phyloP scores from a whole-genome alignment of 2,329 filamentous ascomycete genomes.

The Neofusicoccum umdonicola region DNA sequence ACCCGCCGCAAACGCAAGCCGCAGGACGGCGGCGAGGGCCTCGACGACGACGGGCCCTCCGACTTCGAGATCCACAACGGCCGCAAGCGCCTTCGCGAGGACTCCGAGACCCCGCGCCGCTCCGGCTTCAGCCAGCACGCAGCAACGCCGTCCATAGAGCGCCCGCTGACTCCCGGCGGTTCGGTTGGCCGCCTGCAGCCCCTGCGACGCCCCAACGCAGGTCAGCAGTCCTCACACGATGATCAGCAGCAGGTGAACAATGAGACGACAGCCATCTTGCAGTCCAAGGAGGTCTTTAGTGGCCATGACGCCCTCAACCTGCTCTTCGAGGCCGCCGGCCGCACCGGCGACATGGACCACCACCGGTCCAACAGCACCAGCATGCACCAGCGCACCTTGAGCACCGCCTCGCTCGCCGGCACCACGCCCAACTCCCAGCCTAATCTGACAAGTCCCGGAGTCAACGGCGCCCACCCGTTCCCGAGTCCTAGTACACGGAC shows the following conservation, averaged over 20 bases:
- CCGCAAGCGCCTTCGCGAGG: slow-evolving; percentile 61
- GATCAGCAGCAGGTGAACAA: slow-evolving; percentile 60
- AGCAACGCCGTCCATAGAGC: slow-evolving; percentile 25
- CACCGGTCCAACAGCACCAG: slow-evolving; percentile 48
- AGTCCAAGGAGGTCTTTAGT: slow-evolving; percentile 73
- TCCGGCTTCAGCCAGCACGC: background rate
- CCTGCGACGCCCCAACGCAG: slow-evolving; percentile 57
- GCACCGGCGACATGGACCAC: slow-evolving; percentile 48
- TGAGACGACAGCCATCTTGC: slow-evolving; percentile 57
- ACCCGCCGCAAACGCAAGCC: slow-evolving; percentile 89
- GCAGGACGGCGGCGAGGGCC: slow-evolving; percentile 45
- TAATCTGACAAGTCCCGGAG: slow-evolving; percentile 34
- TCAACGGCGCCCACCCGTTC: slow-evolving; percentile 22
- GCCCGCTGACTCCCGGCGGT: slow-evolving; percentile 65
- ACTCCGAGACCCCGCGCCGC: slow-evolving; percentile 42
- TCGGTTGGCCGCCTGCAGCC: slow-evolving; percentile 66
- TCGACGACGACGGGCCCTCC: slow-evolving; percentile 42
- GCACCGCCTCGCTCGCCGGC: slow-evolving; percentile 16
- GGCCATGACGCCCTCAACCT: slow-evolving; percentile 91
- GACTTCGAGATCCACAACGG: slow-evolving; percentile 73
- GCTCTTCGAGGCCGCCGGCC: slow-evolving; percentile 75
- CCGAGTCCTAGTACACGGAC: slow-evolving; percentile 27
- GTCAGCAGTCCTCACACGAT: slow-evolving; percentile 41
- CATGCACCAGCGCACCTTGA: slow-evolving; percentile 34
- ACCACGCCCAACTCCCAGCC: slow-evolving; percentile 37